Evolutionary conservation across 2,329 filamentous ascomycete species (phyloP).

Genomic region (Apiospora phragmitis): DNA sequence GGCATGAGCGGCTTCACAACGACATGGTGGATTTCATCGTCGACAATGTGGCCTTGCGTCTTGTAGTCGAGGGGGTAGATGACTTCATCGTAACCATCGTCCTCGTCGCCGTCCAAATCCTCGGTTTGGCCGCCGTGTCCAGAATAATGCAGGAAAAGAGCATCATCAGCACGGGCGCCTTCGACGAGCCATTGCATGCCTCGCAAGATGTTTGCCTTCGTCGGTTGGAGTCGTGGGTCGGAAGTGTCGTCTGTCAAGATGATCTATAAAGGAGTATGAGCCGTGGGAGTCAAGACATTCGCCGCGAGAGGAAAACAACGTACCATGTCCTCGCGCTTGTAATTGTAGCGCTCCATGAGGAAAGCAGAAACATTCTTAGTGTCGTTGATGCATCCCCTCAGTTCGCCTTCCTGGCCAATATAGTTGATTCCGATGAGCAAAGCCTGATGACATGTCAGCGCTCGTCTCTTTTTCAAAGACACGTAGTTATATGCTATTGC

Average conservation of each 20-base stretch:
- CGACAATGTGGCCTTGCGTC: conserved; percentile 77
- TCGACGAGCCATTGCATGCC: conserved; percentile 77
- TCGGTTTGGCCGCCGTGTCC: conserved; percentile 79
- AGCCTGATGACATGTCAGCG: conserved; percentile 37
- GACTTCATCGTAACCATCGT: conserved; percentile 80
- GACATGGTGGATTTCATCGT: conserved; percentile 80
- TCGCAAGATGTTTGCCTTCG: conserved; percentile 72
- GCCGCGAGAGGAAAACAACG: neutral
- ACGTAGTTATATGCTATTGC: neutral
- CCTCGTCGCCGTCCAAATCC: conserved; percentile 77
- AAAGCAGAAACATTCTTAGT: conserved; percentile 75
- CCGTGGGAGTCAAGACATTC: neutral
- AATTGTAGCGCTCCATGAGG: conserved; percentile 66
- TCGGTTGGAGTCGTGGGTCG: conserved; percentile 69
- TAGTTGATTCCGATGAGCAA: conserved; percentile 82
- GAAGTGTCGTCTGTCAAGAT: conserved; percentile 74
- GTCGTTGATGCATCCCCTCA: conserved; percentile 79
- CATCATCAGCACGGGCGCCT: conserved; percentile 71
- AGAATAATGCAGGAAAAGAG: conserved; percentile 63
- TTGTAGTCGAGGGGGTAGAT: conserved; percentile 83
- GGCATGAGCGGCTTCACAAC: conserved; percentile 60
- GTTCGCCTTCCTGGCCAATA: conserved; percentile 69
- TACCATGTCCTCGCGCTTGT: conserved; percentile 74
- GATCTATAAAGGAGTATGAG: conserved; percentile 38
- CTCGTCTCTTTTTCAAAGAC: neutral